Conservation (phyloP, 192 early-diverging fungal species). For the Funneliformis geosporum region DNA sequence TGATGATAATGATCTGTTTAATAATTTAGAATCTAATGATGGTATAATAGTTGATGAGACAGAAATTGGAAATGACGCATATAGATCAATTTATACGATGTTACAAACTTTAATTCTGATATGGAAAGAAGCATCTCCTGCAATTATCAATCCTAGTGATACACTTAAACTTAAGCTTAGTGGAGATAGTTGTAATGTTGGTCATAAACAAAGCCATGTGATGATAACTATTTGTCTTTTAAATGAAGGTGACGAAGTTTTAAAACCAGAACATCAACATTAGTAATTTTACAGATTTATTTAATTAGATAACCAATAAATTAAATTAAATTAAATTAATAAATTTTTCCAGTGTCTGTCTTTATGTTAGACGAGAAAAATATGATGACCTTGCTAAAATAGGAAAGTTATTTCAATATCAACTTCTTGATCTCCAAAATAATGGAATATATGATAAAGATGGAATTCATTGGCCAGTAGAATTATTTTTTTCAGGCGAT, state of each 20-base stretch:
- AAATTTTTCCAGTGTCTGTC: not conserved
- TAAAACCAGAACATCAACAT: not conserved
- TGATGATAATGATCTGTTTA: not conserved
- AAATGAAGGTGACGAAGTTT: not conserved
- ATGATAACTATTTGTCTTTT: slow-evolving; percentile 6
- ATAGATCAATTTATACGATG: not conserved
- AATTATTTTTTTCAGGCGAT: not conserved
- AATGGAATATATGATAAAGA: not conserved
- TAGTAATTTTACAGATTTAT: no score
- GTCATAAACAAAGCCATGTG: not conserved
- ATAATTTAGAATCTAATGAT: not conserved
- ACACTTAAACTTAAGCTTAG: not conserved
- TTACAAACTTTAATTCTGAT: not conserved
- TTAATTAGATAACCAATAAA: no score
- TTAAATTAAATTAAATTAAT: no score
- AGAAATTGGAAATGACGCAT: not conserved
- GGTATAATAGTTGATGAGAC: not conserved
- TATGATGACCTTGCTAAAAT: not conserved
- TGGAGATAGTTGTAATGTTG: not conserved
- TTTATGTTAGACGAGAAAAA: not conserved
- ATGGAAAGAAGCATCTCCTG: not conserved
- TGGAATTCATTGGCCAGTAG: not conserved
- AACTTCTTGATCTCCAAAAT: slow-evolving; percentile 1
- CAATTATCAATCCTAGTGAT: not conserved
- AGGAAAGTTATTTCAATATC: not conserved